These are phyloP conservation scores for Hemisphaericaspora subhashii DNA, from an alignment of 1,139 yeast species.

Conservation along the genomic window DNA sequence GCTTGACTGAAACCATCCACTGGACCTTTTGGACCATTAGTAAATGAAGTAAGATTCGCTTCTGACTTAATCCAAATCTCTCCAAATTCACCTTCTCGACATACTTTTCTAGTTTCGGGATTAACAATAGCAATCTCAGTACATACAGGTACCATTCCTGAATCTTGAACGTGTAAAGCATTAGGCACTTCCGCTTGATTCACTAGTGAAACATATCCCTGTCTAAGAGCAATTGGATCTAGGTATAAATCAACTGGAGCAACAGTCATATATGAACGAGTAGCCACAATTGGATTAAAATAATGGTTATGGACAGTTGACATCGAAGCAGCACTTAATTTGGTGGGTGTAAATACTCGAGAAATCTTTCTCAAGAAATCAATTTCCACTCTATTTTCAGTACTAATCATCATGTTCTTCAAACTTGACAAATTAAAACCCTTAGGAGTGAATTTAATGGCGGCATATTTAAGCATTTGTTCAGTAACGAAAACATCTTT, in stretches of 20 bases:
- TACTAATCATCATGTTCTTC: slow-evolving; percentile 82
- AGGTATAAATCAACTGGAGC: slow-evolving; percentile 87
- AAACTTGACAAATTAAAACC: slow-evolving; percentile 65
- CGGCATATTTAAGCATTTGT: slow-evolving; percentile 79
- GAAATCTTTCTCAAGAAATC: slow-evolving; percentile 61
- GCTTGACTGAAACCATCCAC: slow-evolving; percentile 34
- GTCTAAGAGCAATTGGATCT: slow-evolving; percentile 85
- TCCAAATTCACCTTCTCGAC: slow-evolving; percentile 93
- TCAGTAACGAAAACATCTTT: slow-evolving; percentile 86
- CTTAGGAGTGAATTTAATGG: slow-evolving; percentile 60
- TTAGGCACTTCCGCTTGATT: slow-evolving; percentile 68
- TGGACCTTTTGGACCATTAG: slow-evolving; percentile 55
- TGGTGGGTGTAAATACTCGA: slow-evolving; percentile 62
- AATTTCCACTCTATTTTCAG: slow-evolving; percentile 71
- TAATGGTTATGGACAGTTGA: slow-evolving; percentile 77
- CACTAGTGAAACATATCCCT: slow-evolving; percentile 80
- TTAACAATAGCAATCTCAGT: slow-evolving; percentile 93
- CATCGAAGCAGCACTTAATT: slow-evolving; percentile 67
- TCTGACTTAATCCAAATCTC: slow-evolving; percentile 97
- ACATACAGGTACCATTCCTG: slow-evolving; percentile 95
- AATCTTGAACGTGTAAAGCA: slow-evolving; percentile 81
- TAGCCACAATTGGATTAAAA: slow-evolving; percentile 79
- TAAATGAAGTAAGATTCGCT: slow-evolving; percentile 68
- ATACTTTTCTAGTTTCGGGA: slow-evolving; percentile 79
- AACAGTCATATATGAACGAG: slow-evolving; percentile 84